Evolutionary conservation across 1,284 basidiomycete species (phyloP).

Genomic region (Boletus semigastroideus): DNA sequence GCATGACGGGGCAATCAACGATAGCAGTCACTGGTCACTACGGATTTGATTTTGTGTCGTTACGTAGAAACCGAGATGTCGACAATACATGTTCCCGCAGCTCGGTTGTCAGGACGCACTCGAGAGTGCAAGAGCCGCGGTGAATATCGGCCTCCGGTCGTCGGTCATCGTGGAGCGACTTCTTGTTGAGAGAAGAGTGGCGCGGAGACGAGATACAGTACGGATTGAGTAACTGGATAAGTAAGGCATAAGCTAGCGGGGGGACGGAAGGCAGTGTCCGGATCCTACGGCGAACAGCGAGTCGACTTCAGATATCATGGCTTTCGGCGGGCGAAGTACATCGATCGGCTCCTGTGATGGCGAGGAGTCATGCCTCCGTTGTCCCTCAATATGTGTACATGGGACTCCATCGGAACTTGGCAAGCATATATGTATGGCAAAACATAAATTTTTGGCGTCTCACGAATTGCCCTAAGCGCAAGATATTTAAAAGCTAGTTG

Average conservation of each 20-base stretch:
- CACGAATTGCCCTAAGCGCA: not conserved
- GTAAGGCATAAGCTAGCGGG: not conserved
- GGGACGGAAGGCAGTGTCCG: not conserved
- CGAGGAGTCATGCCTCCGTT: not conserved
- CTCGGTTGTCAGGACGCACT: not conserved
- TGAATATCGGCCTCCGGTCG: not conserved
- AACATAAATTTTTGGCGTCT: not conserved
- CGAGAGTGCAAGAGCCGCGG: no score
- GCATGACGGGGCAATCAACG: no score
- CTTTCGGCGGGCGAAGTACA: not conserved
- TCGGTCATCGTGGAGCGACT: not conserved
- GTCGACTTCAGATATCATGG: not conserved
- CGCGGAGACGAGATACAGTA: not conserved
- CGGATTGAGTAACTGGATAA: not conserved
- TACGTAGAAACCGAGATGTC: conserved; percentile 1
- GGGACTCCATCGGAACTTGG: no score
- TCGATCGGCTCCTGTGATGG: not conserved
- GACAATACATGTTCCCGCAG: not conserved
- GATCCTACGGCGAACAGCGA: not conserved
- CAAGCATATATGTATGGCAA: no score
- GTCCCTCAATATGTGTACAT: not conserved
- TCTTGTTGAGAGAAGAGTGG: not conserved
- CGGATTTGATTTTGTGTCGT: not conserved
- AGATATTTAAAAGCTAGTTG: not conserved
- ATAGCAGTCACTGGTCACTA: no score